A percentile compares a stretch with the other conserved stretches of the same genome.
phyloP scores from a whole-genome alignment of 2,329 filamentous ascomycete genomes.

The Fusarium stilboides region DNA sequence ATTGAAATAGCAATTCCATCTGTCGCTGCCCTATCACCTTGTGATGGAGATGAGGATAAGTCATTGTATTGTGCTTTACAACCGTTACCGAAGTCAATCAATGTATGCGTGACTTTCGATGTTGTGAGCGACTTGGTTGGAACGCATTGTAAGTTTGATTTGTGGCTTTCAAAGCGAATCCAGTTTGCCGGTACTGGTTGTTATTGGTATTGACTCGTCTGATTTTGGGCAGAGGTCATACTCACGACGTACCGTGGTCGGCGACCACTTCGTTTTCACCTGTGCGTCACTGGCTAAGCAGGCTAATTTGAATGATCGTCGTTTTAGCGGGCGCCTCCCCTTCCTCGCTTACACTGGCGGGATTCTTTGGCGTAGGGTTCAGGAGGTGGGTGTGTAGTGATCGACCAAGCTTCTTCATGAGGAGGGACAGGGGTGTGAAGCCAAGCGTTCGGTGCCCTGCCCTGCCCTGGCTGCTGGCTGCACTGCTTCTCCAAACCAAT shows the following conservation, averaged over 20 bases:
- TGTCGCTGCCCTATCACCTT: not conserved
- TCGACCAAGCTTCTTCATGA: slow-evolving; percentile 48
- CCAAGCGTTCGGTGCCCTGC: slow-evolving; percentile 40
- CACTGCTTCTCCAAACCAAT: slow-evolving; percentile 29
- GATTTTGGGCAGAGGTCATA: slow-evolving; percentile 40
- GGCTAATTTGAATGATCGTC: slow-evolving; percentile 52
- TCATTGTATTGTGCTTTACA: not conserved
- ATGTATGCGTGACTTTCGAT: not conserved
- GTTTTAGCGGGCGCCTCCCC: slow-evolving; percentile 51
- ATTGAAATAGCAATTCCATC: not conserved
- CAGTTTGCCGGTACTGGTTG: slow-evolving; percentile 35
- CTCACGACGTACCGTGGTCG: slow-evolving; percentile 9
- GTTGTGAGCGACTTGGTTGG: slow-evolving; percentile 8
- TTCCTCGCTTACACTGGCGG: slow-evolving; percentile 51
- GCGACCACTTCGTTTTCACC: slow-evolving; percentile 31
- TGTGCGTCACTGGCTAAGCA: slow-evolving; percentile 45
- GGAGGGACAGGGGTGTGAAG: slow-evolving; percentile 38
- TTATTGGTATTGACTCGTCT: slow-evolving; percentile 33
- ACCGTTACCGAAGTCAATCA: no score
- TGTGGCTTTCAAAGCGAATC: slow-evolving; percentile 36
- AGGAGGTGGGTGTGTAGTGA: slow-evolving; percentile 40
- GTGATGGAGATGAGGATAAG: not conserved
- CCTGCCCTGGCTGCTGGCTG: slow-evolving; percentile 19
- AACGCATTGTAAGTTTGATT: slow-evolving; percentile 19
- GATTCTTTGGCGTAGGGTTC: slow-evolving; percentile 45